These are phyloP conservation scores for Xanthoceras sorbifolium DNA, from an alignment of 345 rosid genomes.

Conservation along the genomic window DNA sequence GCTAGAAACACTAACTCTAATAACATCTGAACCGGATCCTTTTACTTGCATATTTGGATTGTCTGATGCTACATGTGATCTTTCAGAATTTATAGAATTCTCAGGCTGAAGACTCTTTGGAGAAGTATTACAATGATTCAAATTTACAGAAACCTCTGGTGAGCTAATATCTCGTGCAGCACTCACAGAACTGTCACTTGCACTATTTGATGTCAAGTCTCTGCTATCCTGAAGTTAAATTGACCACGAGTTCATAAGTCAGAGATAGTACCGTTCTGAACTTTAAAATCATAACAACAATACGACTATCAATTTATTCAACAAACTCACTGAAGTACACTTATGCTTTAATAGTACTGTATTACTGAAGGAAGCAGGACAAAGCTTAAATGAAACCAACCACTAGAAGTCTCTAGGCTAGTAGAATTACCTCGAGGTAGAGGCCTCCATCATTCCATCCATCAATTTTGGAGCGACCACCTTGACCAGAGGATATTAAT, in stretches of 20 bases:
- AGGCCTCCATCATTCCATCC: conserved; percentile 91
- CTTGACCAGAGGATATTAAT: conserved; percentile 71
- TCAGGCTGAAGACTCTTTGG: conserved; percentile 58
- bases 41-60: conserved; percentile 81
- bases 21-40: conserved; percentile 81
- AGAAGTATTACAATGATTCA: conserved; percentile 48
- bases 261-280: background rate
- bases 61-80: conserved; percentile 85
- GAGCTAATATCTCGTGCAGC: conserved; percentile 63
- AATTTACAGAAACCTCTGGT: conserved; percentile 59
- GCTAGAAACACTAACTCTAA: conserved; percentile 97
- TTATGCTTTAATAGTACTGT: background rate
- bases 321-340: background rate
- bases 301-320: background rate
- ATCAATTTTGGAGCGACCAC: conserved; percentile 93
- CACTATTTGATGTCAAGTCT: conserved; percentile 83
- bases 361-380: background rate
- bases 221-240: conserved; percentile 71
- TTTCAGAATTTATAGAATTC: conserved; percentile 65
- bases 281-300: conserved; percentile 15
- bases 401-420: background rate
- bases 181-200: conserved; percentile 82
- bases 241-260: conserved; percentile 13
- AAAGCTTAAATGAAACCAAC: background rate
- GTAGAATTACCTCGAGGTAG: conserved; percentile 68